phyloP scores from a whole-genome alignment of 2,329 filamentous ascomycete species.

The Kalmusia sp. region DNA sequence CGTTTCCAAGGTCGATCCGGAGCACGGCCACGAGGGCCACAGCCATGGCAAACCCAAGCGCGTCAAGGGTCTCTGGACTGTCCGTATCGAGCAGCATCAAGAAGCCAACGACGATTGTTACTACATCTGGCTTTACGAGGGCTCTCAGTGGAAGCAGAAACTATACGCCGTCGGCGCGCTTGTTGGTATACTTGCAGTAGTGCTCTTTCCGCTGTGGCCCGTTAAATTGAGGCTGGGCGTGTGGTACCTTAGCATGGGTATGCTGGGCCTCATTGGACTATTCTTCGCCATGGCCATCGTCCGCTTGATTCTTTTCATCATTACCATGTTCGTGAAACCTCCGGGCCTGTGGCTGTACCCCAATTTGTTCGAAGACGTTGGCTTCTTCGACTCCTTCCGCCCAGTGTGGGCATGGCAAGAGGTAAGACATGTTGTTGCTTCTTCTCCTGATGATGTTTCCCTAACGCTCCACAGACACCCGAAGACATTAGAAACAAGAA shows the following conservation, averaged over 20 bases:
- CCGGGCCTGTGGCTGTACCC: slow-evolving; percentile 98
- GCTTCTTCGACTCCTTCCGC: slow-evolving; percentile 96
- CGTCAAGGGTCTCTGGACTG: slow-evolving; percentile 94
- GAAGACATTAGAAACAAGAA: slow-evolving; percentile 56
- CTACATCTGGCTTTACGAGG: slow-evolving; percentile 97
- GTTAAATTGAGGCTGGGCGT: slow-evolving; percentile 89
- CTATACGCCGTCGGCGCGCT: slow-evolving; percentile 87
- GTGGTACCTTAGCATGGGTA: slow-evolving; percentile 95
- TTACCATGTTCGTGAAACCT: slow-evolving; percentile 83
- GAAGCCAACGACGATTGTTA: slow-evolving; percentile 87
- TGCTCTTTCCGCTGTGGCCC: slow-evolving; percentile 97
- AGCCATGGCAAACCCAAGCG: slow-evolving; percentile 71
- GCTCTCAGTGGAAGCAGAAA: slow-evolving; percentile 91
- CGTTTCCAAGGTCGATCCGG: slow-evolving; percentile 81
- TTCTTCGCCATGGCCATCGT: slow-evolving; percentile 99
- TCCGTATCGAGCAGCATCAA: slow-evolving; percentile 95
- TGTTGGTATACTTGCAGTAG: slow-evolving; percentile 81
- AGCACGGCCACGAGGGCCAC: slow-evolving; percentile 73
- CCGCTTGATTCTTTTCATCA: slow-evolving; percentile 89
- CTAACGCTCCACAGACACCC: slow-evolving; percentile 32
- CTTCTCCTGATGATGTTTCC: neutral
- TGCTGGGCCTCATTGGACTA: slow-evolving; percentile 85
- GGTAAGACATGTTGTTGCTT: slow-evolving; percentile 66
- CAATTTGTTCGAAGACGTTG: slow-evolving; percentile 97
- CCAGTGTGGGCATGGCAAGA: slow-evolving; percentile 99